These are phyloP conservation scores for Rutidosis leptorrhynchoides DNA, from an alignment of 129 eudicot species.

Conservation along the genomic window DNA sequence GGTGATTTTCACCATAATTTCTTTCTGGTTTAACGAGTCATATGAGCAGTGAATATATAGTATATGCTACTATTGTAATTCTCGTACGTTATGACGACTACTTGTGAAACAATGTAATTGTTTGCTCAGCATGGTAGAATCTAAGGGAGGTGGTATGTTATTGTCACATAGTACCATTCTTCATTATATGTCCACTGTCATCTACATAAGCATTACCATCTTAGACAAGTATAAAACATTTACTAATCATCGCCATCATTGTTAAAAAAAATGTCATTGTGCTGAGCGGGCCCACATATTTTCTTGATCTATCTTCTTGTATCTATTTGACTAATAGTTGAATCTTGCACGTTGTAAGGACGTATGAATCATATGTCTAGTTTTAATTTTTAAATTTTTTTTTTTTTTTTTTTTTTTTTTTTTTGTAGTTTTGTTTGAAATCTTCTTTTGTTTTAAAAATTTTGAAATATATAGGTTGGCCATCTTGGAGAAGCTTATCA, in stretches of 20 bases:
- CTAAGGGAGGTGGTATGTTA: too few relatives aligned
- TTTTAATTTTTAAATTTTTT: neutral
- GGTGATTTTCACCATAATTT: constrained; percentile 36
- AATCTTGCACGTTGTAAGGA: neutral
- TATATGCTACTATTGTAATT: neutral
- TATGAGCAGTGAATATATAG: neutral
- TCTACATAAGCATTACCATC: too few relatives aligned
- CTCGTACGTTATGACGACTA: neutral
- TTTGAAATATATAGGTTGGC: constrained; percentile 63
- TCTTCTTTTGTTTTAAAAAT: neutral
- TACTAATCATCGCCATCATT: too few relatives aligned
- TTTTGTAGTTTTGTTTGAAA: constrained; percentile 1
- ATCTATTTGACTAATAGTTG: neutral
- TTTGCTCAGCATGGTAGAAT: too few relatives aligned
- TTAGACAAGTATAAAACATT: too few relatives aligned
- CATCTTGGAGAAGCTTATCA: constrained; percentile 95
- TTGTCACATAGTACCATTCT: too few relatives aligned
- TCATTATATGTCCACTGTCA: too few relatives aligned
- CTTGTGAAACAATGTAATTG: neutral
- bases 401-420: neutral
- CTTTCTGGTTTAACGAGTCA: neutral
- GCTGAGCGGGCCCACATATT: neutral
- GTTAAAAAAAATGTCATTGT: neutral
- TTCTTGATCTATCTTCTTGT: neutral
- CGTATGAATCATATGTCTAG: neutral